A percentile compares a stretch with the other conserved stretches of the same genome.
These are phyloP conservation scores for Circinella minor DNA, from an alignment of 371 early-diverging fungal genomes.

Conservation along the genomic window DNA sequence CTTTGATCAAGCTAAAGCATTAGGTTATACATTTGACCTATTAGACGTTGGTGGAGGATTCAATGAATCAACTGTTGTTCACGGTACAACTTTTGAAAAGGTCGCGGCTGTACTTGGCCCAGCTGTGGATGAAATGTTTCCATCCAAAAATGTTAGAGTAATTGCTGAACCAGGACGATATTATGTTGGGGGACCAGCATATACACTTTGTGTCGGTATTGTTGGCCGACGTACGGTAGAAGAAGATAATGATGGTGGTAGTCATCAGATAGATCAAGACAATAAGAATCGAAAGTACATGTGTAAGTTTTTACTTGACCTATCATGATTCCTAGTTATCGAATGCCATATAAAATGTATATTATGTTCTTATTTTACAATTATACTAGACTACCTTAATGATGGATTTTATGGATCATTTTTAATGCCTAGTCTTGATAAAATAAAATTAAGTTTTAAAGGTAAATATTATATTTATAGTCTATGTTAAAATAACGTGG, in stretches of 20 bases:
- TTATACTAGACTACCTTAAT: no score
- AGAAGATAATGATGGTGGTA: constrained; percentile 14
- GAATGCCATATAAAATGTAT: no score
- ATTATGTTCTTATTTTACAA: no score
- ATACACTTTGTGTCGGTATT: constrained; percentile 88
- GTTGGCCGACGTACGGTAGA: constrained; percentile 68
- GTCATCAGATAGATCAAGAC: no score
- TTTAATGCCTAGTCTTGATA: no score
- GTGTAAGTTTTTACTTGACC: constrained; percentile 54
- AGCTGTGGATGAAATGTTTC: constrained; percentile 79
- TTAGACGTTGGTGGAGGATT: constrained; percentile 98
- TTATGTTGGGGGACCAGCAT: constrained; percentile 88
- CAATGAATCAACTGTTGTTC: constrained; percentile 74
- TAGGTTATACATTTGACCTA: constrained; percentile 80
- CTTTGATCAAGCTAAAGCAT: constrained; percentile 80
- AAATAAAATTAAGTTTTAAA: no score
- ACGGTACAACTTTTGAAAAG: constrained; percentile 81
- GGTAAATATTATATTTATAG: no score
- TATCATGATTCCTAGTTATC: background rate
- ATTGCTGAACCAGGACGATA: constrained; percentile 98
- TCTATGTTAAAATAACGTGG: no score
- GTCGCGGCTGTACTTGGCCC: constrained; percentile 81
- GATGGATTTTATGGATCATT: no score
- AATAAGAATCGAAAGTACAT: constrained; percentile 62
- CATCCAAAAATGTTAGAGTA: constrained; percentile 72